phyloP scores from a whole-genome alignment of 2,329 filamentous ascomycete genomes.

The Trichoderma sp. region DNA sequence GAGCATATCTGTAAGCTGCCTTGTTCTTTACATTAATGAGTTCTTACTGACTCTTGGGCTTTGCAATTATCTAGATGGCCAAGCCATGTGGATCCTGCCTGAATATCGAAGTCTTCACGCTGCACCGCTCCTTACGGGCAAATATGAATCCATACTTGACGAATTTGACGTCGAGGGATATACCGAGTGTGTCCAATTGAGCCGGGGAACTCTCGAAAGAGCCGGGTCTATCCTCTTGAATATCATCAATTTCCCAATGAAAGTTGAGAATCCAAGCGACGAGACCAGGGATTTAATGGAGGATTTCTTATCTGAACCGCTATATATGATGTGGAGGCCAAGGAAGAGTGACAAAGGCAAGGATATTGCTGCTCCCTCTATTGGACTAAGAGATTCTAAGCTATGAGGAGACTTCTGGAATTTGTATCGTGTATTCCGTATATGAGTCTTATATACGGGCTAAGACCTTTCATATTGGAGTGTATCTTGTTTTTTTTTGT shows the following conservation, averaged over 20 bases:
- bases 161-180: not conserved
- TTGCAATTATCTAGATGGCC: not conserved
- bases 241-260: not conserved
- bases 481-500: accelerated
- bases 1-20: not conserved
- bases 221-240: not conserved
- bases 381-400: not conserved
- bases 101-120: not conserved
- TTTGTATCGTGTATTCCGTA: no score
- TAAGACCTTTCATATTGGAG: not conserved
- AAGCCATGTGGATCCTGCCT: not conserved
- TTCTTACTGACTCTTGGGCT: not conserved
- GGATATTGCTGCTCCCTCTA: not conserved
- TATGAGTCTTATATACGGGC: not conserved
- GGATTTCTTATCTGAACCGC: not conserved
- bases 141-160: not conserved
- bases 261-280: not conserved
- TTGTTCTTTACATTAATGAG: not conserved
- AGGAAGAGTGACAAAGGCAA: not conserved
- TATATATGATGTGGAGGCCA: not conserved
- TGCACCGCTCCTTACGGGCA: not conserved
- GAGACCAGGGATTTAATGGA: not conserved
- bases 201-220: not conserved
- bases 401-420: not conserved
- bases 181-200: not conserved